Evolutionary conservation across 345 rosid genomes (phyloP).

Genomic region (Gossypium herbaceum): DNA sequence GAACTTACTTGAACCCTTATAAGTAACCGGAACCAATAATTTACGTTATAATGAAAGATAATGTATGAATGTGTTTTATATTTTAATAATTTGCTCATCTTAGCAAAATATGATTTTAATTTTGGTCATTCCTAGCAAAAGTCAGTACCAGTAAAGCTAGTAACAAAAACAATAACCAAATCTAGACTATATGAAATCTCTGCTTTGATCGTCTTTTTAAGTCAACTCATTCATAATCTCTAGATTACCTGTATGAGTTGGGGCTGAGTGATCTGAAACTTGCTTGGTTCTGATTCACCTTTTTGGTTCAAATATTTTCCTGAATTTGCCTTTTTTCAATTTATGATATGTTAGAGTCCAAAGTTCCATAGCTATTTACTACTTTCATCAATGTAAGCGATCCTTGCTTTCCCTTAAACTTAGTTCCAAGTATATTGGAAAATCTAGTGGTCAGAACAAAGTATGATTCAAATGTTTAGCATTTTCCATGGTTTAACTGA

Average conservation of each 20-base stretch:
- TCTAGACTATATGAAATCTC: background rate
- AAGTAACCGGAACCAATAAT: background rate
- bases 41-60: background rate
- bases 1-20: background rate
- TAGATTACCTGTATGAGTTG: background rate
- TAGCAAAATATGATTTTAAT: background rate
- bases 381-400: background rate
- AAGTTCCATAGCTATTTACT: background rate
- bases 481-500: background rate
- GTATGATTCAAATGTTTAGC: background rate
- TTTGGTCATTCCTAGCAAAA: background rate
- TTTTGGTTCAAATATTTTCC: background rate
- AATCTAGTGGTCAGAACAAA: background rate
- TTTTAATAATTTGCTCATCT: background rate
- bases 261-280: background rate
- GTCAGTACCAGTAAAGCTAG: background rate
- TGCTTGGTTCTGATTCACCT: background rate
- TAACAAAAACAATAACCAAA: background rate
- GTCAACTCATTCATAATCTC: background rate
- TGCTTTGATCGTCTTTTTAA: background rate
- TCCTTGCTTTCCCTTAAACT: background rate
- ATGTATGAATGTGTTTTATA: slow-evolving; percentile 3
- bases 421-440: background rate
- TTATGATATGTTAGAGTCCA: background rate
- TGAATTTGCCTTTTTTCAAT: background rate